Base-by-base conservation (phyloP, 768 basidiomycete genomes). In the Pulveroboletus sp. region DNA sequence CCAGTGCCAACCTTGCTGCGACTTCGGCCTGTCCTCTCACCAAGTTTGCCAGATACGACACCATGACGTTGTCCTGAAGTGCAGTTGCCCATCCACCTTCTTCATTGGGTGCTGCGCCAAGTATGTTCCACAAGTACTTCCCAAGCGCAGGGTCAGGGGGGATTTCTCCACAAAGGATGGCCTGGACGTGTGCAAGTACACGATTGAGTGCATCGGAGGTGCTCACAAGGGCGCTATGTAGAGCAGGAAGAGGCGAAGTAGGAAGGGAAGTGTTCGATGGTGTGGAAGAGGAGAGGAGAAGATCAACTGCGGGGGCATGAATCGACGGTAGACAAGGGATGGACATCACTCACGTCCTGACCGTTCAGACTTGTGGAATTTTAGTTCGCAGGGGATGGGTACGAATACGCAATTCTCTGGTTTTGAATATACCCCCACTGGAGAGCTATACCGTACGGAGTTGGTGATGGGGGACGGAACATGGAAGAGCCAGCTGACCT, bases 401-500 rank as follows among this genome's bases (percentile, higher is more conserved):
- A 89, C 77, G 69, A 98, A 98, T 28, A 94, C 89, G 59, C 89
- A 91, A 70, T 96, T 95, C 73, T 97, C 94, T 39, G 91, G 82
- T 72, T 92, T 94, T 32, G 88, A 89, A 65, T 76, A 80, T 24
- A 93, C 81, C 10, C 94, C 93, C 14, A 97, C 82, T 5, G 92
- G 91, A 46, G 92, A 87, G 63, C 91, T 92, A 58, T 28, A 44
- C 14, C 14, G 8, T 21, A 43, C 36, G 17, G 53, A 13, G 51
- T 49, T 51, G 27, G 50, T 55, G 10, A 52, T 27, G 35, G 51
- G 62, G 45, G 26, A 28, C 32, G 36, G 37, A 36, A 45, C 14
- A 31, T 39, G 44, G 32, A 38, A 15, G 13, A 33, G 21, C 2
- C 4, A 11, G 67, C 77, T 49, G 46, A 89, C 91, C 92, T 89